Evolutionary conservation across 2,329 filamentous ascomycete species (phyloP).

Genomic region (Aureobasidium subglaciale): DNA sequence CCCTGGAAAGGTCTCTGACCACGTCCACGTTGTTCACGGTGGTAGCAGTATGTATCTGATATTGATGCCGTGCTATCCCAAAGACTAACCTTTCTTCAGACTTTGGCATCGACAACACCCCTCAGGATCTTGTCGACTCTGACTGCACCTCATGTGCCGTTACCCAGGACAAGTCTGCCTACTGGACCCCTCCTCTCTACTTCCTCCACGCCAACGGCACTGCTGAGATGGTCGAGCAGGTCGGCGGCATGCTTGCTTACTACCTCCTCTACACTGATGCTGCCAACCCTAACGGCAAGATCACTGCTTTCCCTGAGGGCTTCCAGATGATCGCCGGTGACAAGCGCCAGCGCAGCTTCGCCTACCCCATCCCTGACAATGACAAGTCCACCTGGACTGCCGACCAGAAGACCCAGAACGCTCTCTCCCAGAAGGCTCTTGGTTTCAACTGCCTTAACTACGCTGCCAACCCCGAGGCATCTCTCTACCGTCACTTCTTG

Average conservation of each 20-base stretch:
- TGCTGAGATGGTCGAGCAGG: conserved; percentile 62
- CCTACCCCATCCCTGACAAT: conserved; percentile 58
- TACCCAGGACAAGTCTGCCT: conserved; percentile 75
- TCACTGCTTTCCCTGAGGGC: conserved; percentile 66
- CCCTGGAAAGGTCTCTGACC: conserved; percentile 51
- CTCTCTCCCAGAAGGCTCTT: conserved; percentile 70
- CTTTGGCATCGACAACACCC: conserved; percentile 54
- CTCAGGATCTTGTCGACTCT: conserved; percentile 49
- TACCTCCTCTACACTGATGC: conserved; percentile 67
- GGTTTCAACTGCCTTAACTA: conserved; percentile 98
- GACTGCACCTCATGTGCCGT: conserved; percentile 78
- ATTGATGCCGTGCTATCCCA: background rate
- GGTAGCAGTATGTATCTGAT: conserved; percentile 57
- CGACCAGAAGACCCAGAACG: conserved; percentile 59
- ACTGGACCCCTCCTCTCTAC: conserved; percentile 74
- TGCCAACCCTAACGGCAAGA: conserved; percentile 19
- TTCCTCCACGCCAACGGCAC: conserved; percentile 64
- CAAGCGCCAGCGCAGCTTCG: conserved; percentile 61
- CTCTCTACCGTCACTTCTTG: conserved; percentile 73
- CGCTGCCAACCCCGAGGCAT: conserved; percentile 54
- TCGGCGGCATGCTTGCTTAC: conserved; percentile 84
- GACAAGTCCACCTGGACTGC: conserved; percentile 64
- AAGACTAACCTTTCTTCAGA: conserved; percentile 39
- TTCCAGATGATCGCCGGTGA: conserved; percentile 81
- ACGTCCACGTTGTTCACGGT: conserved; percentile 71